Percentiles rank a stretch among this genome's conserved stretches.
phyloP scores from a whole-genome alignment of 441 rosid genomes.

The Pelargonium fulgidum region DNA sequence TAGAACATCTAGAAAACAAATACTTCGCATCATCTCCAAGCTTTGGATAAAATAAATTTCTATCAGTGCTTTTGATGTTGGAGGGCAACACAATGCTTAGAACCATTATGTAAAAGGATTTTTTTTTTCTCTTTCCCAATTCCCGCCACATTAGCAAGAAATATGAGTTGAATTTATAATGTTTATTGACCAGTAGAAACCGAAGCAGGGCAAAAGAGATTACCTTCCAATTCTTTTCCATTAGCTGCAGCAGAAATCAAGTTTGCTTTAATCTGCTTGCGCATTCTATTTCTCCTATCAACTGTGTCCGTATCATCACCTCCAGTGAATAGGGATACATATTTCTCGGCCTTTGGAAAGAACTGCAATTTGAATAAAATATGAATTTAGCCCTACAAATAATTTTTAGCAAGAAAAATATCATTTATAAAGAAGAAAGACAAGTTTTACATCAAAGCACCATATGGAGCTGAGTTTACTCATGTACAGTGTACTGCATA shows the following conservation, averaged over 20 bases:
- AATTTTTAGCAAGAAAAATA: background rate
- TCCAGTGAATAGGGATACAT: constrained; percentile 79
- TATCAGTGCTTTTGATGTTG: too few relatives aligned
- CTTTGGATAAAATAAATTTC: too few relatives aligned
- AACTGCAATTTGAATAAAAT: constrained; percentile 44
- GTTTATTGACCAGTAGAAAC: background rate
- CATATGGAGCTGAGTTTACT: background rate
- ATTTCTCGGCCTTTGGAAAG: constrained; percentile 94
- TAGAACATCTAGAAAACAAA: too few relatives aligned
- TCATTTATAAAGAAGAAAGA: background rate
- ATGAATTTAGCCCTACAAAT: background rate
- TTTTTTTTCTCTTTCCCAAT: too few relatives aligned
- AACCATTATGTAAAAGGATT: too few relatives aligned
- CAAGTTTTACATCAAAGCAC: background rate
- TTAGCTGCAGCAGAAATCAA: constrained; percentile 85
- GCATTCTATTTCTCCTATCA: constrained; percentile 76
- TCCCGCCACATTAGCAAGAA: too few relatives aligned
- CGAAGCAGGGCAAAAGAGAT: background rate
- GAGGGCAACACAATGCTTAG: too few relatives aligned
- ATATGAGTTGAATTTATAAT: too few relatives aligned
- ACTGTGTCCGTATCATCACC: constrained; percentile 53
- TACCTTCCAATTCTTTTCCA: constrained; percentile 99
- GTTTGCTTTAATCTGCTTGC: constrained; percentile 88
- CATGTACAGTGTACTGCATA: background rate
- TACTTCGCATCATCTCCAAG: too few relatives aligned